Base-by-base conservation (phyloP, 2,329 filamentous ascomycete species). In the Sporothrix dimorphospora region DNA sequence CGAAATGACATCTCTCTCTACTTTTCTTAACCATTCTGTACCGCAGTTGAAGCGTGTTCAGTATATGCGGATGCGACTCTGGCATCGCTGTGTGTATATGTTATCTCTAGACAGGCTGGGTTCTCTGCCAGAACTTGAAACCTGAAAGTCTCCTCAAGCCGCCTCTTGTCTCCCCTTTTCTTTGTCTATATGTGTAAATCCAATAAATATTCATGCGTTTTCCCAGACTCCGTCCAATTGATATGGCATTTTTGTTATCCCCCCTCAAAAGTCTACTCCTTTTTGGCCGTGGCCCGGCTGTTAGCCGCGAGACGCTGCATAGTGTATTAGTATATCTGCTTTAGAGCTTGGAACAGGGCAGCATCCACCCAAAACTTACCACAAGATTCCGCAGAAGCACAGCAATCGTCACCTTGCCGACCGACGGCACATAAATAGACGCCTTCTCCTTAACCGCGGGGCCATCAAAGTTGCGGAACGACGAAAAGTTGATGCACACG, bases 401-500 rank as follows among this genome's bases (percentile, higher is more conserved):
- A 19, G 95, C 93, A 80, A 98, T 98, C 0, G 96, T 99, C 65
- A 98, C 95, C 85, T 98, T 99, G 77, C 96, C 96, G 76, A 98
- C 97, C 0, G 95, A 96, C 1, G 96, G 96, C 21, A 98, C 94
- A 78, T 98, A 99, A 78, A 99, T 97, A 5, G 94, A 94, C 1
- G 96, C 96, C 84, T 94, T 97, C 81, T 98, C 92, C 83, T 97
- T 98, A 76, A 98, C 90, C 65, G 92, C 92, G 0, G 92, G 90
- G 0, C 87, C 87, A 74, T 91, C 91, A 82, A 98, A 98, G 83
- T 99, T 98, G 85, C 94, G 93, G 82, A 92, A 94, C 69, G 93
- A 97, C 8, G 94, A 97, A 81, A 99, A 98, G 83, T 99, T 99
- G 84, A 99, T 94, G 86, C 96, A 99, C n/a, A 97, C 93, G 40